A percentile compares a stretch with the other conserved stretches of the same genome.
Conservation (phyloP, 805 yeast genomes). For the Pichia thaimueangensis region DNA sequence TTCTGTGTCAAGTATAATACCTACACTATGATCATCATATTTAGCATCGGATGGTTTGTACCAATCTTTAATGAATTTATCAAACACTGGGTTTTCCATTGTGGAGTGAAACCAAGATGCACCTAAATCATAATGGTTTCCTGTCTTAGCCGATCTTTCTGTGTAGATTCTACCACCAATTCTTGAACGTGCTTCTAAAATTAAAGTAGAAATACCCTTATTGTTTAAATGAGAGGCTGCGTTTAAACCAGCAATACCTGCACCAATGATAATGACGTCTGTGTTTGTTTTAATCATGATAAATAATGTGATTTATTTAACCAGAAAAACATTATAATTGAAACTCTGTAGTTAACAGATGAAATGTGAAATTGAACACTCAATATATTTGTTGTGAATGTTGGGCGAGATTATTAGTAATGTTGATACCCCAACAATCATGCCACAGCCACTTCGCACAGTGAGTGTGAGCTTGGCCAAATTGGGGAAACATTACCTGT, state of each 20-base stretch:
- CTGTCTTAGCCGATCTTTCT: slow-evolving; percentile 20
- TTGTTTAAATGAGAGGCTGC: slow-evolving; percentile 36
- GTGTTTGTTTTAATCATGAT: slow-evolving; percentile 7
- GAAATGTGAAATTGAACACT: no score
- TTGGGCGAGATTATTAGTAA: no score
- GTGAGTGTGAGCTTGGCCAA: no score
- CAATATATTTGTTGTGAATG: no score
- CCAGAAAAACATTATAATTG: no score
- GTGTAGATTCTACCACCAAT: slow-evolving; percentile 40
- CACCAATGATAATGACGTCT: slow-evolving; percentile 41
- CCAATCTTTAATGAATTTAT: slow-evolving; percentile 21
- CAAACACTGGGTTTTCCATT: slow-evolving; percentile 35
- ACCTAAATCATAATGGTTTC: slow-evolving; percentile 38
- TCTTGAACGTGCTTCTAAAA: slow-evolving; percentile 42
- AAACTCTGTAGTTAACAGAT: no score
- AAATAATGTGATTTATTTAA: no score
- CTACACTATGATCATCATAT: slow-evolving; percentile 27
- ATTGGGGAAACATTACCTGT: no score
- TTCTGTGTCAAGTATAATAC: slow-evolving; percentile 7
- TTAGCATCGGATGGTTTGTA: slow-evolving; percentile 19
- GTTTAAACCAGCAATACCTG: slow-evolving; percentile 47
- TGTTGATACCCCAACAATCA: no score
- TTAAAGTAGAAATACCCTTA: slow-evolving; percentile 30
- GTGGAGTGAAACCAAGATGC: slow-evolving; percentile 52
- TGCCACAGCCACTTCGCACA: no score